These are phyloP conservation scores for Sarcodon aspratus DNA, from an alignment of 768 basidiomycete genomes.

Conservation along the genomic window DNA sequence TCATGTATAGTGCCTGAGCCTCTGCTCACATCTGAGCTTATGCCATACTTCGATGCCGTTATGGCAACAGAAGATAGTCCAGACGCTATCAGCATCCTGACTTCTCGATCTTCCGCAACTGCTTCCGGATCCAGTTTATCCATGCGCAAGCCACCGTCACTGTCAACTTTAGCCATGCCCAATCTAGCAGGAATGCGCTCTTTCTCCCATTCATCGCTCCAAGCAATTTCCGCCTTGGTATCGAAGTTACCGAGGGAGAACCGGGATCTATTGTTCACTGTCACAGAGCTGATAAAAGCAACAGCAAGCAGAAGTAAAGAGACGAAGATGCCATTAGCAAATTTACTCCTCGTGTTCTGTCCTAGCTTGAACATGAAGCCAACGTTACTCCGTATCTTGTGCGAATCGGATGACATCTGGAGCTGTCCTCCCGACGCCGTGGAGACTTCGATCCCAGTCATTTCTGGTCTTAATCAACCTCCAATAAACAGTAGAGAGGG, in stretches of 20 bases:
- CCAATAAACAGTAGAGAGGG: too few relatives aligned
- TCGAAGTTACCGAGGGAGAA: slow-evolving; percentile 67
- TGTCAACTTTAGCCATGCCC: slow-evolving; percentile 70
- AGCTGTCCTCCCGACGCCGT: slow-evolving; percentile 14
- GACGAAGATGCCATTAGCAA: slow-evolving; percentile 91
- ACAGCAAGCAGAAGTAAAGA: slow-evolving; percentile 56
- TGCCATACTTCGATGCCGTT: slow-evolving; percentile 71
- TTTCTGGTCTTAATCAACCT: too few relatives aligned
- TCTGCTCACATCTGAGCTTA: slow-evolving; percentile 62
- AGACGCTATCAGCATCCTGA: slow-evolving; percentile 13
- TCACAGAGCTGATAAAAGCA: slow-evolving; percentile 67
- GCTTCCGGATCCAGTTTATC: background rate
- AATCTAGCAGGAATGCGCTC: slow-evolving; percentile 48
- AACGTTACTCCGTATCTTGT: slow-evolving; percentile 56
- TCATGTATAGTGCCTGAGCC: slow-evolving; percentile 68
- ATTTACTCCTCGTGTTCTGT: slow-evolving; percentile 79
- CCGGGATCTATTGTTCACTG: slow-evolving; percentile 72
- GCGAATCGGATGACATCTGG: slow-evolving; percentile 67
- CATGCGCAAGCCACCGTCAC: slow-evolving; percentile 68
- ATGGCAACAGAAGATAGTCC: slow-evolving; percentile 42
- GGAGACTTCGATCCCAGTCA: slow-evolving; percentile 1
- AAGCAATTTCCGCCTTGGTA: slow-evolving; percentile 52
- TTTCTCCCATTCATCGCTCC: slow-evolving; percentile 46
- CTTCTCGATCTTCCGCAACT: slow-evolving; percentile 4
- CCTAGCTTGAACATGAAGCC: slow-evolving; percentile 79